phyloP scores from a whole-genome alignment of 768 basidiomycete species.

The Auriculariales sp. region DNA sequence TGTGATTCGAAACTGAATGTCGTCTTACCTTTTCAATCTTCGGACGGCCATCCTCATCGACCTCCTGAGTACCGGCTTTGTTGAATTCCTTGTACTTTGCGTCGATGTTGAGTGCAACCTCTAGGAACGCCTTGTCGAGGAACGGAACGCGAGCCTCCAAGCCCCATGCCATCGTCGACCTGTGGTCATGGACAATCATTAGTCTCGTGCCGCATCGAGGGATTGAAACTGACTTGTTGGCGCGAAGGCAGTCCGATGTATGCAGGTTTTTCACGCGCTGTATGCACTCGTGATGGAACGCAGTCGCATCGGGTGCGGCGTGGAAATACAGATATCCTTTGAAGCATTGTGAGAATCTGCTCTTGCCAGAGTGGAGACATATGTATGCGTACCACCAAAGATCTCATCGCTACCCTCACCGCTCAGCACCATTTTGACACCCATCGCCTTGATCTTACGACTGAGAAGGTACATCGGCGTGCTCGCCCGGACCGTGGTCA shows the following conservation, averaged over 20 bases:
- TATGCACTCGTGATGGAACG: conserved; percentile 92
- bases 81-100: conserved; percentile 78
- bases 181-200: conserved; percentile 13
- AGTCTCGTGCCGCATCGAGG: neutral
- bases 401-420: conserved; percentile 98
- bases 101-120: conserved; percentile 83
- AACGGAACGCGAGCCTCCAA: conserved; percentile 97
- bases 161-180: conserved; percentile 99
- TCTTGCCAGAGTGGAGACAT: neutral
- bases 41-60: conserved; percentile 76
- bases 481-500: conserved; percentile 93
- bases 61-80: conserved; percentile 59
- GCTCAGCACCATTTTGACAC: conserved; percentile 98
- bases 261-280: conserved; percentile 95
- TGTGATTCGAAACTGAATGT: neutral
- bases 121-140: conserved; percentile 92
- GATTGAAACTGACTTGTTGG: conserved; percentile 72
- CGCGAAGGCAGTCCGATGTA: conserved; percentile 91
- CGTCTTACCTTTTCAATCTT: conserved; percentile 82
- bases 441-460: conserved; percentile 98
- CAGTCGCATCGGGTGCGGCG: conserved; percentile 74
- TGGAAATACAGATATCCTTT: conserved; percentile 98
- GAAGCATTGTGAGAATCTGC: conserved; percentile 4
- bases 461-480: conserved; percentile 98
- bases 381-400: conserved; percentile 54